Evolutionary conservation across 2,329 filamentous ascomycete species (phyloP).

Genomic region (Allantophomopsis lycopodina): DNA sequence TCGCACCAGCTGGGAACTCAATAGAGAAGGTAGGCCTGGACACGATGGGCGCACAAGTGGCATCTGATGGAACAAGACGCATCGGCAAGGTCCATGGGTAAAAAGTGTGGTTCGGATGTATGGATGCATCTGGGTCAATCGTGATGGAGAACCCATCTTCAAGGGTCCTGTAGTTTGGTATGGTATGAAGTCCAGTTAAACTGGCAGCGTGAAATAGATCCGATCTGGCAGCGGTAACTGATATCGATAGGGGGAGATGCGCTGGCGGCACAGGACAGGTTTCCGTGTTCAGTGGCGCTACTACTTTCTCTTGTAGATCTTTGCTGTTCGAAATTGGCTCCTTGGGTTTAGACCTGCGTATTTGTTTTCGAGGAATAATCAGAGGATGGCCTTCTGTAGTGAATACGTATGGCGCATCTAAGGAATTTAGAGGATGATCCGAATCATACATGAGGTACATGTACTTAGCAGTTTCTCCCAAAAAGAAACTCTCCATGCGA

Average conservation of each 20-base stretch:
- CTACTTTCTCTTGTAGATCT: conserved; percentile 21
- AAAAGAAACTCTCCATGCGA: conserved; percentile 97
- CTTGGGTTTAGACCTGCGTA: conserved; percentile 5
- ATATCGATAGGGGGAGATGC: conserved; percentile 55
- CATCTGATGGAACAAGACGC: conserved; percentile 60
- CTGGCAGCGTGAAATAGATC: conserved; percentile 86
- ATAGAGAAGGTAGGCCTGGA: conserved; percentile 56
- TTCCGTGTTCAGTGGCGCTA: conserved; percentile 19
- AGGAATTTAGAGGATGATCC: conserved; percentile 71
- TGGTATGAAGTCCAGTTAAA: conserved; percentile 67
- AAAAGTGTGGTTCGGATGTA: conserved; percentile 65
- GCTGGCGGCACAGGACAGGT: conserved; percentile 53
- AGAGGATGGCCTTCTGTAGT: conserved; percentile 93
- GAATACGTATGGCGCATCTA: conserved; percentile 84
- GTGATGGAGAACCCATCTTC: conserved; percentile 30
- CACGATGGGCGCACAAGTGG: conserved; percentile 60
- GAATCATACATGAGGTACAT: conserved; percentile 83
- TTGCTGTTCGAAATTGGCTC: conserved; percentile 4
- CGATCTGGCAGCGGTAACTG: conserved; percentile 61
- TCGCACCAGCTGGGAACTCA: conserved; percentile 38
- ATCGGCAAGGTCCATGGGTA: conserved; percentile 88
- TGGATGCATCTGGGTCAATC: conserved; percentile 32
- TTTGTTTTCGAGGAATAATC: conserved; percentile 50
- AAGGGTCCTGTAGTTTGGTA: conserved; percentile 47
- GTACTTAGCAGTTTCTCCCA: conserved; percentile 94